Conservation (phyloP, 2,329 filamentous ascomycete genomes). For the Sporothrix mexicana region DNA sequence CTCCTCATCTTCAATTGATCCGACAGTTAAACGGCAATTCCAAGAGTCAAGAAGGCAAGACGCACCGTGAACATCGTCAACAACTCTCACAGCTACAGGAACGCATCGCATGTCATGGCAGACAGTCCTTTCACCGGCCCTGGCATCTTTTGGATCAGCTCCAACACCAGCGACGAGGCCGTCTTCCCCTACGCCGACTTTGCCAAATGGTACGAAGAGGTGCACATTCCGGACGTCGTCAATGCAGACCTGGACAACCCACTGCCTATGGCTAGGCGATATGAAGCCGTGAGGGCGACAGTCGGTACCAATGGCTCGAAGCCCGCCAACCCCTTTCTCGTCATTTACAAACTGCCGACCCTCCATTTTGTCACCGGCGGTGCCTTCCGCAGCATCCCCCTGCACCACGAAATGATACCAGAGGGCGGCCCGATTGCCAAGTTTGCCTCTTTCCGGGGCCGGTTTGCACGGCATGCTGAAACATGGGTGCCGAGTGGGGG, state of each 20-base stretch:
- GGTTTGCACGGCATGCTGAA: constrained; percentile 29
- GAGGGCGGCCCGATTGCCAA: constrained; percentile 36
- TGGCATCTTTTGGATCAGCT: constrained; percentile 36
- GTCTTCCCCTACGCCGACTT: constrained; percentile 33
- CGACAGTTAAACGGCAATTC: neutral
- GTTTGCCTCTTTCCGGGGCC: constrained; percentile 33
- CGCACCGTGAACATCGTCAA: no score
- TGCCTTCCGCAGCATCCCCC: constrained; percentile 34
- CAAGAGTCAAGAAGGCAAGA: neutral
- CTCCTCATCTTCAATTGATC: neutral
- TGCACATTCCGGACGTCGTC: constrained; percentile 40
- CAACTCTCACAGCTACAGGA: no score
- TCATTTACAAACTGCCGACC: constrained; percentile 34
- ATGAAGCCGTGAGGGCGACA: constrained; percentile 19
- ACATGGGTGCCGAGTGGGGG: neutral
- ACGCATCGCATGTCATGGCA: neutral
- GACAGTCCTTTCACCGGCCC: constrained; percentile 1
- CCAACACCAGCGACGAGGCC: constrained; percentile 28
- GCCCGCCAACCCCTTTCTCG: constrained; percentile 34
- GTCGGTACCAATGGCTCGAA: neutral
- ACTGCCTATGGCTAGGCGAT: constrained; percentile 37
- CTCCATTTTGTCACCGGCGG: constrained; percentile 23
- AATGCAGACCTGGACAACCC: constrained; percentile 31
- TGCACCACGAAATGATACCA: constrained; percentile 35
- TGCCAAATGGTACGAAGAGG: constrained; percentile 38